Percentiles rank a stretch among this genome's conserved stretches.
Conservation (phyloP, 192 early-diverging fungal species). For the Backusella morwellensis region DNA sequence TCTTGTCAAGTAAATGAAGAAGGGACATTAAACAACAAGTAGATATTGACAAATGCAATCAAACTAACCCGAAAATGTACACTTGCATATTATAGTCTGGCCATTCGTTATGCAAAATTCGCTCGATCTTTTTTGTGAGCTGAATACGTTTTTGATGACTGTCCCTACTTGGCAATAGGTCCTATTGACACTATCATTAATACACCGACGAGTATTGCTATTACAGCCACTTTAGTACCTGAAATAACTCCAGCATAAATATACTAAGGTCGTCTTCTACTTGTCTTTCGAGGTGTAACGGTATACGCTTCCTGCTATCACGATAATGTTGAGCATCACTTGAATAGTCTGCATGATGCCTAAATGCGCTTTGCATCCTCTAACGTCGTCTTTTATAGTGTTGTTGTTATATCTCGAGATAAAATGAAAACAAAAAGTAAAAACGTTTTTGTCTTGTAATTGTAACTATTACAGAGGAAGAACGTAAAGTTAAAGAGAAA, state of each 20-base stretch:
- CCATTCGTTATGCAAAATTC: constrained; percentile 77
- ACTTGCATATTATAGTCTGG: constrained; percentile 72
- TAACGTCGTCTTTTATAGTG: not conserved
- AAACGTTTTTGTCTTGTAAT: not conserved
- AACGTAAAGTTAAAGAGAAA: not conserved
- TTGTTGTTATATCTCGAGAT: not conserved
- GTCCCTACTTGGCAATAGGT: constrained; percentile 63
- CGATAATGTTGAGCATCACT: constrained; percentile 3
- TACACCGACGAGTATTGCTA: not conserved
- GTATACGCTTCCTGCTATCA: not conserved
- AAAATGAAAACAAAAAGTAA: not conserved
- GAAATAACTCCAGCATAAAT: not conserved
- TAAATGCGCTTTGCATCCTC: constrained; percentile 1
- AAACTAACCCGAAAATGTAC: constrained; percentile 83
- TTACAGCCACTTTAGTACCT: not conserved
- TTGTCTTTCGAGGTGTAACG: not conserved
- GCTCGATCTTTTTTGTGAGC: constrained; percentile 82
- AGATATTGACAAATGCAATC: not conserved
- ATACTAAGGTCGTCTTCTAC: not conserved
- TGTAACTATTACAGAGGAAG: not conserved
- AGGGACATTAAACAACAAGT: not conserved
- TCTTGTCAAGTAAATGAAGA: constrained; percentile 27
- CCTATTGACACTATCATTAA: constrained; percentile 17
- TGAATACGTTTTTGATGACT: constrained; percentile 58
- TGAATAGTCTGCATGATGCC: not conserved